Conservation (phyloP, 306 rosid species). For the Clitoria ternatea region DNA sequence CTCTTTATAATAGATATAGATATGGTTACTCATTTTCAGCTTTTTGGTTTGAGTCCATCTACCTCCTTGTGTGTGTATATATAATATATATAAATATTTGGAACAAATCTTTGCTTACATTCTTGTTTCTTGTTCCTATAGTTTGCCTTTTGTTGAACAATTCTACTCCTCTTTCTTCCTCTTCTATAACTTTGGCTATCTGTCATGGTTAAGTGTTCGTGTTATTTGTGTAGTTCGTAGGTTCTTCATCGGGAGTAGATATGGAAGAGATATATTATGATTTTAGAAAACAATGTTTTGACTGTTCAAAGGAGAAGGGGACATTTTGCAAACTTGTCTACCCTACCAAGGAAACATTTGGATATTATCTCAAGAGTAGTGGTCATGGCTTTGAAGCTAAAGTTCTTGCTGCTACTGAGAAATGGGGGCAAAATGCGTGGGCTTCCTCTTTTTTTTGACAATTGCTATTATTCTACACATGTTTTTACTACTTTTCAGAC, state of each 20-base stretch:
- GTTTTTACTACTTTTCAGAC: not conserved
- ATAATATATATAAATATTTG: too few species aligned
- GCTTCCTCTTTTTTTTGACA: slow-evolving; percentile 36
- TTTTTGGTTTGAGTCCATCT: too few species aligned
- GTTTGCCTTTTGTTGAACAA: not conserved
- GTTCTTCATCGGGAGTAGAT: slow-evolving; percentile 52
- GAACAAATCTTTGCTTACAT: slow-evolving; percentile 18
- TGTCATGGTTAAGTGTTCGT: slow-evolving; percentile 20
- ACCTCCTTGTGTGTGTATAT: too few species aligned
- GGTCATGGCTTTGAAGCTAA: slow-evolving; percentile 94
- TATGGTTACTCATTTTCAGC: too few species aligned
- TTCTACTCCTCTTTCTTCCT: not conserved
- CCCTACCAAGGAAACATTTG: slow-evolving; percentile 86
- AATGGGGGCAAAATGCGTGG: slow-evolving; percentile 95
- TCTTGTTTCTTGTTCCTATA: slow-evolving; percentile 1
- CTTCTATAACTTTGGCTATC: slow-evolving; percentile 15
- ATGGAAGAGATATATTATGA: slow-evolving; percentile 84
- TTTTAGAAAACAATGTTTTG: slow-evolving; percentile 88
- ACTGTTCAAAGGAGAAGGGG: slow-evolving; percentile 66
- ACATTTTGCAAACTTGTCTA: slow-evolving; percentile 84
- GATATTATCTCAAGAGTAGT: slow-evolving; percentile 71
- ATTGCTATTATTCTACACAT: slow-evolving; percentile 7
- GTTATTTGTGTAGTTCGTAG: slow-evolving; percentile 61
- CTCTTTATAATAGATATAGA: too few species aligned
- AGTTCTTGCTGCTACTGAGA: slow-evolving; percentile 71